phyloP scores from a whole-genome alignment of 805 yeast species.

The Candida pseudoglaebosa region DNA sequence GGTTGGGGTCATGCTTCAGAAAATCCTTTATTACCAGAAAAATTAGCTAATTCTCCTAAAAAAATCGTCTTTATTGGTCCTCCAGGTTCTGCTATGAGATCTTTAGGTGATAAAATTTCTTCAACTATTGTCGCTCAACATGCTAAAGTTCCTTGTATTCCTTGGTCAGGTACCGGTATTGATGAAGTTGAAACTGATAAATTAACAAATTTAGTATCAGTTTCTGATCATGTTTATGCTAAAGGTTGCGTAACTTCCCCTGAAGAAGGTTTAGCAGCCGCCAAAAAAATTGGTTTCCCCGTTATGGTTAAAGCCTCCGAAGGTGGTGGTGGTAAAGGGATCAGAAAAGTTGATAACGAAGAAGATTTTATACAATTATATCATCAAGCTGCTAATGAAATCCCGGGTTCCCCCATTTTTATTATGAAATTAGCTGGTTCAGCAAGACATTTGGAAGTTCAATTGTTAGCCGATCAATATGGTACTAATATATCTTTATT shows the following conservation, averaged over 20 bases:
- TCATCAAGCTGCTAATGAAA: slow-evolving; percentile 93
- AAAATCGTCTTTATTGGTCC: slow-evolving; percentile 95
- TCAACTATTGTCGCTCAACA: slow-evolving; percentile 99
- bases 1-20: slow-evolving; percentile 99
- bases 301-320: slow-evolving; percentile 99
- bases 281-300: slow-evolving; percentile 89
- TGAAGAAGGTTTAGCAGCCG: slow-evolving; percentile 84
- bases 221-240: slow-evolving; percentile 74
- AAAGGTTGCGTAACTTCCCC: slow-evolving; percentile 86
- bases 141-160: slow-evolving; percentile 96
- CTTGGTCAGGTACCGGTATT: slow-evolving; percentile 99
- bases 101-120: slow-evolving; percentile 97
- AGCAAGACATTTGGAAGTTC: slow-evolving; percentile 98
- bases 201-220: slow-evolving; percentile 78
- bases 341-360: slow-evolving; percentile 88
- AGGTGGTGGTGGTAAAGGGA: slow-evolving; percentile 99
- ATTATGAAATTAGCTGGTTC: slow-evolving; percentile 96
- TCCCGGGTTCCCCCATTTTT: slow-evolving; percentile 98
- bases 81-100: slow-evolving; percentile 98
- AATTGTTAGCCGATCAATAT: slow-evolving; percentile 94
- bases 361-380: slow-evolving; percentile 73
- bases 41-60: slow-evolving; percentile 87
- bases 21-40: slow-evolving; percentile 92
- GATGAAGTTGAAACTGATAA: slow-evolving; percentile 70
- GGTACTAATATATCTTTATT: slow-evolving; percentile 96